Base-by-base conservation (phyloP, 805 yeast species). In the Danielozyma ontarioensis region DNA sequence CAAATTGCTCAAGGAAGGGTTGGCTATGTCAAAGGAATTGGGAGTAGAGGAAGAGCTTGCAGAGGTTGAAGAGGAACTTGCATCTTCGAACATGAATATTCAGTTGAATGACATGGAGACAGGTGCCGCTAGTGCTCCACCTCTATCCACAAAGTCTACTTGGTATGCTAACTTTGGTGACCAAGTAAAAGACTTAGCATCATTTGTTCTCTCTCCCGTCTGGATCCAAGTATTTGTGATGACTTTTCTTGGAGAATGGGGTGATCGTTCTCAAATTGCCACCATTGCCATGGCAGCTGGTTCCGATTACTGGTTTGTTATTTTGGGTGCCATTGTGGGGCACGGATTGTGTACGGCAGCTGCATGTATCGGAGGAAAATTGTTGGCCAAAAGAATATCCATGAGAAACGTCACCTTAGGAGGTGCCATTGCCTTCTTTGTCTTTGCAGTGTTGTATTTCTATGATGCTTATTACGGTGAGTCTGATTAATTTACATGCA, bases 231-330 rank as follows among this genome's bases (percentile, higher is more conserved):
- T 90, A 4, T 93, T 93, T 53, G 78, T 78, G 34, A 90, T 93
- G 97, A 86, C 96, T 4, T 93, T 93, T 57, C 65, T 93, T 31
- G 98, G 97, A 40, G 99, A 93, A 64, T 88, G 97, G 95, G 99
- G 99, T 32, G 99, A 93, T 60, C 79, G 98, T 51, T 88, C 97
- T 10, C 99, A 93, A 64, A 87, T 93, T 35, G 96, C 97, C 28
- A 93, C 97, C 22, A 88, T 93, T 50, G 97, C 97, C 26, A 83
- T 93, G 94, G 97, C 97, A 33, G 96, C 98, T 1, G 96, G 96
- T 25, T 80, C 87, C 28, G 83, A 88, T 57, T 93, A 87, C 62
- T 80, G 93, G 89, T 70, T 71, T 45, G 95, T 89, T 25, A 86
- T 90, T 29, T 46, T 80, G 29, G 98, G 99, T 40, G 95, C 95